phyloP scores from a whole-genome alignment of 192 early-diverging fungal species.

The Podila horticola region DNA sequence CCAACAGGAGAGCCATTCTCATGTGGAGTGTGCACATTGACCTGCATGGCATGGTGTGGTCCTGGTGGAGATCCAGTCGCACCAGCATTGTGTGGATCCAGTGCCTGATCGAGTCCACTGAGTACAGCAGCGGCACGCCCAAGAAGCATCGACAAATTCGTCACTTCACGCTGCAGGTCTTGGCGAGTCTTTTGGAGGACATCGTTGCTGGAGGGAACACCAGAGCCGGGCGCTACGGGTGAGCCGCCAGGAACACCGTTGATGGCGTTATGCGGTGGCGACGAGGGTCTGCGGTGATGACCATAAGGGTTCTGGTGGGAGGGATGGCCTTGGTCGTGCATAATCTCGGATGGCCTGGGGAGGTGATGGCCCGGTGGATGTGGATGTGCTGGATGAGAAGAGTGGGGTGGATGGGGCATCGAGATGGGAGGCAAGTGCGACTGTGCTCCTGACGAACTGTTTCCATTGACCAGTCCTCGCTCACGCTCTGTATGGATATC shows the following conservation, averaged over 20 bases:
- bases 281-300: constrained; percentile 34
- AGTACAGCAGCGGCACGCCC: constrained; percentile 64
- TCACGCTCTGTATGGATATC: constrained; percentile 20
- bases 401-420: constrained; percentile 15
- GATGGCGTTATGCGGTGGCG: constrained; percentile 28
- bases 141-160: constrained; percentile 60
- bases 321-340: constrained; percentile 34
- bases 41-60: constrained; percentile 11
- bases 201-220: constrained; percentile 38
- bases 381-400: background rate
- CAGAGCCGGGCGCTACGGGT: background rate
- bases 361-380: constrained; percentile 21
- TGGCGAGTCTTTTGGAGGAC: constrained; percentile 64
- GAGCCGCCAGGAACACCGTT: constrained; percentile 22
- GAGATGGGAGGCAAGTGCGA: constrained; percentile 34
- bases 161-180: constrained; percentile 65
- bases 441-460: background rate
- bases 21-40: constrained; percentile 1
- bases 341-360: constrained; percentile 15
- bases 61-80: constrained; percentile 29
- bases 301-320: constrained; percentile 30
- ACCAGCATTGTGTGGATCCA: constrained; percentile 45
- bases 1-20: constrained; percentile 31
- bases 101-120: constrained; percentile 60
- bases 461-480: background rate